phyloP scores from a whole-genome alignment of 2,329 filamentous ascomycete genomes.

The Nigrograna mackinnonii region DNA sequence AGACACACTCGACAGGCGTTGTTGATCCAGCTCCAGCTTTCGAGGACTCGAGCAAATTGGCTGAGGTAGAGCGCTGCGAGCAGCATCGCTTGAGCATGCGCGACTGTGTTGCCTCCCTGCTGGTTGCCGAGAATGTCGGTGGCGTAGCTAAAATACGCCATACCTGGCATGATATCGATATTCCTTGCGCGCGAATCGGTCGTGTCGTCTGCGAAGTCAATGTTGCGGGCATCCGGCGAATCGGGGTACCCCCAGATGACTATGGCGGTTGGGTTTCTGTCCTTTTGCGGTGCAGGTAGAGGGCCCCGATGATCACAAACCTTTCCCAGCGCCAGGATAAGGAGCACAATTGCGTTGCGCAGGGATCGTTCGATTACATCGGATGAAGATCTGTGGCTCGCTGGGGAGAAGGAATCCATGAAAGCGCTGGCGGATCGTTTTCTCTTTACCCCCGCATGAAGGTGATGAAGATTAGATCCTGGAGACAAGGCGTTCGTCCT shows the following conservation, averaged over 20 bases:
- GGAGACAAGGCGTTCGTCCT: conserved; percentile 25
- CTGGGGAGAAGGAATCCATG: conserved; percentile 23
- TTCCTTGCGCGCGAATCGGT: conserved; percentile 56
- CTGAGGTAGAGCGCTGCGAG: conserved; percentile 87
- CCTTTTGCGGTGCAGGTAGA: conserved; percentile 60
- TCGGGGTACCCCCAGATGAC: conserved; percentile 26
- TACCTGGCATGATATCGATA: conserved; percentile 82
- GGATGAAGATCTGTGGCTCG: not conserved
- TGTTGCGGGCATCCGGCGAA: conserved; percentile 44
- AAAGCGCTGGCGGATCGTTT: conserved; percentile 36
- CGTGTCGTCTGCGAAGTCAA: conserved; percentile 16
- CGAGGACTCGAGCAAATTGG: conserved; percentile 82
- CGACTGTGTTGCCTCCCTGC: conserved; percentile 75
- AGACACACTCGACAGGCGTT: conserved; percentile 65
- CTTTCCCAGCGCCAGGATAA: conserved; percentile 84
- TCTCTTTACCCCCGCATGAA: conserved; percentile 33
- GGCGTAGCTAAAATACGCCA: conserved; percentile 87
- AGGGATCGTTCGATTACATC: conserved; percentile 32
- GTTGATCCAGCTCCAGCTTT: conserved; percentile 76
- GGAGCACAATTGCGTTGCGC: conserved; percentile 75
- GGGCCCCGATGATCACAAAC: conserved; percentile 65
- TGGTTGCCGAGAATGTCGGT: conserved; percentile 85
- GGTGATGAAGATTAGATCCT: conserved; percentile 15
- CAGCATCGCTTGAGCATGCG: conserved; percentile 82
- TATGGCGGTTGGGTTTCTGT: conserved; percentile 31